Conservation (phyloP, 805 yeast species). For the Schwanniomyces sp. region DNA sequence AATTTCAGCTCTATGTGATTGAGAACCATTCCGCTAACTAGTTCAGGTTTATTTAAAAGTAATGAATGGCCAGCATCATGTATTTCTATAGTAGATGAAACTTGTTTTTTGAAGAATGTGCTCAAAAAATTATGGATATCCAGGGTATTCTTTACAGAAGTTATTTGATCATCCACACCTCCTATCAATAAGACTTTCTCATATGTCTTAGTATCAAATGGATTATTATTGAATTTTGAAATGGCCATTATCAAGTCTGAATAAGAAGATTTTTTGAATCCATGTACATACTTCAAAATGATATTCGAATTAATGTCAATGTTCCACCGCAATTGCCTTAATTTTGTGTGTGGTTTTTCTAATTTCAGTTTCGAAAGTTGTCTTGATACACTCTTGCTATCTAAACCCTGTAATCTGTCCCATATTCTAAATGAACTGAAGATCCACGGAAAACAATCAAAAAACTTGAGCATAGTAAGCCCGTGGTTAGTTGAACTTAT, state of each 20-base stretch:
- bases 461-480: constrained; percentile 20
- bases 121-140: constrained; percentile 26
- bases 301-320: constrained; percentile 56
- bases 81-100: constrained; percentile 35
- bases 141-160: constrained; percentile 45
- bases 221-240: constrained; percentile 33
- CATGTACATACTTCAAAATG: constrained; percentile 53
- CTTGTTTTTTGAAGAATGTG: constrained; percentile 20
- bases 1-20: constrained; percentile 52
- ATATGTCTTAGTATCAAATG: constrained; percentile 26
- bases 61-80: constrained; percentile 64
- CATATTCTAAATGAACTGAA: constrained; percentile 56
- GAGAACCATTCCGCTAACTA: constrained; percentile 58
- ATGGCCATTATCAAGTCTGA: constrained; percentile 46
- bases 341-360: constrained; percentile 37
- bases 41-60: constrained; percentile 62
- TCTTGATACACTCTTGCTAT: constrained; percentile 58
- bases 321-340: constrained; percentile 70
- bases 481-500: not conserved
- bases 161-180: constrained; percentile 57
- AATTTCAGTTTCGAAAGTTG: constrained; percentile 40
- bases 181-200: constrained; percentile 56
- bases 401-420: constrained; percentile 64
- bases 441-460: constrained; percentile 41
- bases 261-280: constrained; percentile 44